Percentiles rank a stretch among this genome's conserved stretches.
Evolutionary conservation across 31 red algal genomes (phyloP).

Genomic region (Asparagopsis taxiformis): DNA sequence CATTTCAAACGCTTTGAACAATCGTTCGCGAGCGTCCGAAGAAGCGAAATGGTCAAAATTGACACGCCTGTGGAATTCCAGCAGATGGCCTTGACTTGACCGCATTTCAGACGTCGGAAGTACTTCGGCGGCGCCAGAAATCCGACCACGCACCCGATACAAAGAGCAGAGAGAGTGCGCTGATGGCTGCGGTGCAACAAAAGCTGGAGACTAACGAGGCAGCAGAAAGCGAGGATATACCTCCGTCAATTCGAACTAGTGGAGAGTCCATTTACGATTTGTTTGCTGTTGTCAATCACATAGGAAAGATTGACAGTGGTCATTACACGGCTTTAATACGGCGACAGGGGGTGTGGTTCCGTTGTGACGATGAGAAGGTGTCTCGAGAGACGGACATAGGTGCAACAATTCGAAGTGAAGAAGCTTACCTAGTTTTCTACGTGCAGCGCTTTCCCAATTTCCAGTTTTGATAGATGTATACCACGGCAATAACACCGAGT

Average conservation of each 20-base stretch:
- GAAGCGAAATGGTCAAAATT: constrained; percentile 81
- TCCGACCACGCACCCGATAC: background rate
- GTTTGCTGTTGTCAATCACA: constrained; percentile 86
- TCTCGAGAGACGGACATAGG: constrained; percentile 32
- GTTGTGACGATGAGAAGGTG: constrained; percentile 90
- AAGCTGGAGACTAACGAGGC: background rate
- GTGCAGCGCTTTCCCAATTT: constrained; percentile 62
- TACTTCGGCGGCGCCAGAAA: constrained; percentile 32
- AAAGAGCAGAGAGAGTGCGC: background rate
- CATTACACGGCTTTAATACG: constrained; percentile 89
- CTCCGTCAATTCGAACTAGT: constrained; percentile 7
- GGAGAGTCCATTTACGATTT: constrained; percentile 84
- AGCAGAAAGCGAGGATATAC: background rate
- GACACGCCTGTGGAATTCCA: constrained; percentile 88
- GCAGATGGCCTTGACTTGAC: constrained; percentile 75
- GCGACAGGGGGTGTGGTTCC: constrained; percentile 75
- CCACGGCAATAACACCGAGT: background rate
- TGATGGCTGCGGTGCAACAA: background rate
- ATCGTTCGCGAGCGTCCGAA: constrained; percentile 41
- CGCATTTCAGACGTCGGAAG: constrained; percentile 59
- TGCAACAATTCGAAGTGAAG: constrained; percentile 53
- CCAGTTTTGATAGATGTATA: constrained; percentile 18
- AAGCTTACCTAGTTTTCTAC: constrained; percentile 86
- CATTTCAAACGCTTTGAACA: constrained; percentile 97
- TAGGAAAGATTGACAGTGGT: constrained; percentile 91